A percentile compares a stretch with the other conserved stretches of the same genome.
phyloP scores from a whole-genome alignment of 768 basidiomycete genomes.

The Hericium coralloides region DNA sequence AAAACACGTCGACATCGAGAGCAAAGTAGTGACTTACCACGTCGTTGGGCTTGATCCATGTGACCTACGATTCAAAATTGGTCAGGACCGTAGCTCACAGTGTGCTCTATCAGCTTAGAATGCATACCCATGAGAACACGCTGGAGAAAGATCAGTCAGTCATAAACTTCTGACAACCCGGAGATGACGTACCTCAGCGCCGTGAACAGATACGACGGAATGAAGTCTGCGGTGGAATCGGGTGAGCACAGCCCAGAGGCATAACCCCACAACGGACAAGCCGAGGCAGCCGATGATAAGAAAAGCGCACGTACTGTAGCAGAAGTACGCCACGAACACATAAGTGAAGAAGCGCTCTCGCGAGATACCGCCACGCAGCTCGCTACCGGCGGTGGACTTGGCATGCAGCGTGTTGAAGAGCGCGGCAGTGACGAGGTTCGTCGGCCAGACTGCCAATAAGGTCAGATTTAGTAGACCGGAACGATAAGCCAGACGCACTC shows the following conservation, averaged over 20 bases:
- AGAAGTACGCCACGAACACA: slow-evolving; percentile 29
- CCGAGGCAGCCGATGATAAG: background rate
- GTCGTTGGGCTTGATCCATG: slow-evolving; percentile 36
- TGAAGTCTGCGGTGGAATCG: background rate
- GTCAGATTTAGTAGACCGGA: background rate
- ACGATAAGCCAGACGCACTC: slow-evolving; percentile 25
- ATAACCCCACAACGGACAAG: background rate
- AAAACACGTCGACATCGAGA: background rate
- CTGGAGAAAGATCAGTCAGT: slow-evolving; percentile 9
- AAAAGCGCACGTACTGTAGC: background rate
- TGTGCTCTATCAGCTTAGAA: background rate
- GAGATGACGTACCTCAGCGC: slow-evolving; percentile 21
- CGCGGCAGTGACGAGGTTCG: slow-evolving; percentile 46
- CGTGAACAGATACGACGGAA: slow-evolving; percentile 16
- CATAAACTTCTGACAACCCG: slow-evolving; percentile 25
- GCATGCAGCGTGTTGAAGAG: slow-evolving; percentile 70
- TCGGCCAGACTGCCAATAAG: slow-evolving; percentile 36
- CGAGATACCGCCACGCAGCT: slow-evolving; percentile 45
- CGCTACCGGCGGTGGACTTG: slow-evolving; percentile 51
- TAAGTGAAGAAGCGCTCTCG: slow-evolving; percentile 72
- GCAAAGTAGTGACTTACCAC: background rate
- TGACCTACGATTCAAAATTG: background rate
- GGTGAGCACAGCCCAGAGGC: background rate
- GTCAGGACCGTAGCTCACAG: background rate
- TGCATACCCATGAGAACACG: slow-evolving; percentile 31